Evolutionary conservation across 2,329 filamentous ascomycete genomes (phyloP).

Genomic region (Cladosporium sp.): DNA sequence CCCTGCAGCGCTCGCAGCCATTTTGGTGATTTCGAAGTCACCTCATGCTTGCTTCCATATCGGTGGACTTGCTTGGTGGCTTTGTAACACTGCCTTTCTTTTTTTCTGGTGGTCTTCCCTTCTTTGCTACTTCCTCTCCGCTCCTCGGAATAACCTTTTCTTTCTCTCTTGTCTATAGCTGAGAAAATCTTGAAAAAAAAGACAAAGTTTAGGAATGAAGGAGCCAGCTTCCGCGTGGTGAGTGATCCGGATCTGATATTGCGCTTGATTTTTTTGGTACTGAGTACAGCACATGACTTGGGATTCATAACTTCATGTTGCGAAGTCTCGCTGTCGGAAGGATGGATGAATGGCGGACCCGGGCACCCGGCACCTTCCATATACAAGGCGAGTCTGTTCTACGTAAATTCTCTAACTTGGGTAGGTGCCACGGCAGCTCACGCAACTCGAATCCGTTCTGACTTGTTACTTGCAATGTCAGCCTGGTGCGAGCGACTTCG

Average conservation of each 20-base stretch:
- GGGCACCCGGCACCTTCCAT: neutral
- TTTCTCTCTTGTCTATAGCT: neutral
- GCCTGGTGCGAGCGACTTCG: neutral
- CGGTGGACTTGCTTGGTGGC: neutral
- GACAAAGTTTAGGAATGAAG: neutral
- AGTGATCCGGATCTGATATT: neutral
- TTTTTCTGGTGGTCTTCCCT: neutral
- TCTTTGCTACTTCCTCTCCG: neutral
- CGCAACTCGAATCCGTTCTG: neutral
- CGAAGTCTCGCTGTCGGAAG: neutral
- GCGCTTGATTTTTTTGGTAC: neutral
- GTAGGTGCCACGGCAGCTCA: neutral
- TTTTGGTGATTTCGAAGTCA: neutral
- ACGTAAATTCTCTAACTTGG: neutral
- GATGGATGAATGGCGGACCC: neutral
- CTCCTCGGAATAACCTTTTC: neutral
- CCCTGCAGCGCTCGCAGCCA: neutral
- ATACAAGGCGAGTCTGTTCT: neutral
- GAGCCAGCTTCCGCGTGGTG: neutral
- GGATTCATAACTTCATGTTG: neutral
- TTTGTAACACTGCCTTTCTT: neutral
- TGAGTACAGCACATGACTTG: neutral
- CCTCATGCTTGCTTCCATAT: neutral
- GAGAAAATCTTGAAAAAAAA: slow-evolving; percentile 6
- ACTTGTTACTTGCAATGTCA: neutral